Base-by-base conservation (phyloP, 202 grass and related monocot genomes). In the Hordeum pubiflorum region DNA sequence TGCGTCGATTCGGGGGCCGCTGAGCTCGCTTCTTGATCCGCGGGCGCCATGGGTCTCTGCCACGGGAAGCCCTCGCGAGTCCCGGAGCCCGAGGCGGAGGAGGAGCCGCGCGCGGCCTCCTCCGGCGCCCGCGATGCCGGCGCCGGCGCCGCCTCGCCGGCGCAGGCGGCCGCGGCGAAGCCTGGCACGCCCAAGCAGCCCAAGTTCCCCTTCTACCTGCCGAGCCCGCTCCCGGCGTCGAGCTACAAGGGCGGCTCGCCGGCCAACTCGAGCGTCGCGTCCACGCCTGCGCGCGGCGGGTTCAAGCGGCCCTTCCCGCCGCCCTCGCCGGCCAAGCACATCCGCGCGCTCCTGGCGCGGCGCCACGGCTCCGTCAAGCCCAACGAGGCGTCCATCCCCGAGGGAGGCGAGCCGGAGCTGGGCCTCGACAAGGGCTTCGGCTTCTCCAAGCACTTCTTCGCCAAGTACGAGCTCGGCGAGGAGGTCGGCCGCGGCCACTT, bases 401-500 rank as follows among this genome's bases (percentile, higher is more conserved):
- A 97, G 78, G 94, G 92, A 29, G 82, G 88, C 71, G 91, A 96
- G 72, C 83, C 87, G 50, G 92, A 96, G 75, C 69, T 96, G 34
- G 91, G 90, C 60, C 85, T 99, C 29, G 96, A 99, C 82, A 99
- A 99, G 83, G 90, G 86, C 77, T 99, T 99, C 67, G 92, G 92
- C 26, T 99, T 99, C 89, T 91, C 92, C n/a, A 99, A 90, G 83
- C 89, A 94, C 29, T 93, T 99, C 84, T 96, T 96, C 69, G 84
- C 87, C 74, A 99, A 89, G 86, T 99, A 93, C 81, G 92, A 96
- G 36, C 89, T 99, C 46, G 92, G 85, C 15, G 92, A 96, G 7
- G 96, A 99, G 87, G 89, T 99, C 32, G 96, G 96, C 15, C 88
- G 96, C 7, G 96, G 96, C 10, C 96, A 99, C 87, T 99, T 99